Conservation (phyloP, 805 yeast species). For the Brettanomyces sp. region DNA sequence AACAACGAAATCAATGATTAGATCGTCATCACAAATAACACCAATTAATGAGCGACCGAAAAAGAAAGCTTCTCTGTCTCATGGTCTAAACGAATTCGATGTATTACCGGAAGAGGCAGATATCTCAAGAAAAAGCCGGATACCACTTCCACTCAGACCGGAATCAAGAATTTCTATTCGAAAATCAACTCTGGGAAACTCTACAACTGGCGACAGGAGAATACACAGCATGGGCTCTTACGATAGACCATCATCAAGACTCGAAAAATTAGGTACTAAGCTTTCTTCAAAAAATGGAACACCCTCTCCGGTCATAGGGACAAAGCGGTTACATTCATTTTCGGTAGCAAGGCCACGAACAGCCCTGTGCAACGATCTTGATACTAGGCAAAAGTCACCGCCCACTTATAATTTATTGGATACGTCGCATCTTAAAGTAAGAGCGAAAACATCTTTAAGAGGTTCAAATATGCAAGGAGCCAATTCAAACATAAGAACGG, state of each 20-base stretch:
- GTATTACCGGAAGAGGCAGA: too few species aligned
- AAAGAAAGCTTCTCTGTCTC: not conserved
- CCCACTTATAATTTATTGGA: not conserved
- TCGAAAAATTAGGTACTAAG: conserved; percentile 5
- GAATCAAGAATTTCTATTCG: conserved; percentile 16
- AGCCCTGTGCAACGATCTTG: not conserved
- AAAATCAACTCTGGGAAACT: conserved; percentile 8
- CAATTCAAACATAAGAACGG: not conserved
- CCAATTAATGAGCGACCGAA: conserved; percentile 2
- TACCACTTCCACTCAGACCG: conserved; percentile 21
- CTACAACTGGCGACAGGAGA: not conserved
- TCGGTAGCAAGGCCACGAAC: not conserved
- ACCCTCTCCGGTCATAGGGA: conserved; percentile 3
- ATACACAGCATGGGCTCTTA: not conserved
- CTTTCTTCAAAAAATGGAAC: conserved; percentile 9
- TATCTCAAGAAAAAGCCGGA: not conserved
- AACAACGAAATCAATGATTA: too few species aligned
- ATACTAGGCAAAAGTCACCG: not conserved
- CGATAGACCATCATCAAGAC: conserved; percentile 6
- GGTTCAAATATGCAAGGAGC: too few species aligned
- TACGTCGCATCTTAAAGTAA: not conserved
- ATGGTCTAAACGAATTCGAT: not conserved
- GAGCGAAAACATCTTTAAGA: not conserved
- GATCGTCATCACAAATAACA: conserved; percentile 5
- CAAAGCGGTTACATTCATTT: not conserved